A percentile compares a stretch with the other conserved stretches of the same genome.
Evolutionary conservation across 495 filamentous ascomycete genomes (phyloP).

Genomic region (Neurospora sp.): DNA sequence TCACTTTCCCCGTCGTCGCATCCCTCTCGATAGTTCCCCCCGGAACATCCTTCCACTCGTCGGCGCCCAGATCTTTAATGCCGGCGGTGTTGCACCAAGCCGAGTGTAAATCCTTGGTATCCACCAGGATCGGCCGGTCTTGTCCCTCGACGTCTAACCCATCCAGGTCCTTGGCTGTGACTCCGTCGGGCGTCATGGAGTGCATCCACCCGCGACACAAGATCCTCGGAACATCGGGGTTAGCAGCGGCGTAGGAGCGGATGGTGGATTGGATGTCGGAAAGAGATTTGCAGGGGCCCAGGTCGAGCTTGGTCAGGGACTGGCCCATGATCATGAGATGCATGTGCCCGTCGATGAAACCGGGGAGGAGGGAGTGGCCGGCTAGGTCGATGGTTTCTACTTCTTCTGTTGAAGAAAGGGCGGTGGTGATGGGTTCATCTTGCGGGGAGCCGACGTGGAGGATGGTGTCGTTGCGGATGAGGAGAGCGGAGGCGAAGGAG

Average conservation of each 20-base stretch:
- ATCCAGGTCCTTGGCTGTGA: constrained; percentile 45
- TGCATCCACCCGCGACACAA: constrained; percentile 55
- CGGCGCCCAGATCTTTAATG: constrained; percentile 40
- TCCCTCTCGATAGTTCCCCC: constrained; percentile 50
- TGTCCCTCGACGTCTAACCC: constrained; percentile 39
- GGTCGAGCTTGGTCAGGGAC: constrained; percentile 45
- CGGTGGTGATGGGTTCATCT: constrained; percentile 23
- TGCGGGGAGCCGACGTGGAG: constrained; percentile 32
- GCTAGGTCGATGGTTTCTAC: constrained; percentile 33
- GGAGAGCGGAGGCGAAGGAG: constrained; percentile 29
- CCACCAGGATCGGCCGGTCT: constrained; percentile 48
- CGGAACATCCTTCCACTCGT: constrained; percentile 38
- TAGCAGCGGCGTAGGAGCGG: constrained; percentile 35
- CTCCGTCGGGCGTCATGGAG: constrained; percentile 40
- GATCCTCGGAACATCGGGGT: constrained; percentile 42
- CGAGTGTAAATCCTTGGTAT: constrained; percentile 53
- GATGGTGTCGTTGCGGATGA: constrained; percentile 27
- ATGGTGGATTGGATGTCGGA: constrained; percentile 43
- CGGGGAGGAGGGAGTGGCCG: constrained; percentile 43
- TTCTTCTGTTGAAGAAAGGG: constrained; percentile 6
- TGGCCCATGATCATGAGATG: constrained; percentile 53
- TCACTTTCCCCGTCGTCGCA: constrained; percentile 33
- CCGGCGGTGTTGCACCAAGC: constrained; percentile 52
- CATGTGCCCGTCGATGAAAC: constrained; percentile 57
- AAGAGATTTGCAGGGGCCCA: constrained; percentile 44